phyloP scores from a whole-genome alignment of 352 stramenopile species.

The Phytophthora capsici region DNA sequence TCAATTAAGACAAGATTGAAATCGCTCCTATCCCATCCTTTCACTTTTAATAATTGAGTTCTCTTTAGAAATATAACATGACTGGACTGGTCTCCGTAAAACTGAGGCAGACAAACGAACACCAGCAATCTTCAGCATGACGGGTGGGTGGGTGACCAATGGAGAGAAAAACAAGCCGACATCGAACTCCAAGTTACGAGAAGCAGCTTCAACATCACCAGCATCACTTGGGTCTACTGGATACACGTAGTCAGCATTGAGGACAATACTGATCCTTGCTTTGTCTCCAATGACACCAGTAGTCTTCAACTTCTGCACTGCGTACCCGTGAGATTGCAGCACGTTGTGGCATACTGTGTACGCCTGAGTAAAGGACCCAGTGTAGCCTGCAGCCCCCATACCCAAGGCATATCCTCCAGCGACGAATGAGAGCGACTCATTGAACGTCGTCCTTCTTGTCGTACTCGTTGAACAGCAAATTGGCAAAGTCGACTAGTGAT shows the following conservation, averaged over 20 bases:
- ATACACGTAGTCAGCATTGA: conserved; percentile 80
- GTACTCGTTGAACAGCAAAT: conserved; percentile 90
- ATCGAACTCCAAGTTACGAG: conserved; percentile 89
- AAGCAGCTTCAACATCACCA: conserved; percentile 63
- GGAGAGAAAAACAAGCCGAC: conserved; percentile 93
- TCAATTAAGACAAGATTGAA: too few relatives aligned
- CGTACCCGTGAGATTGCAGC: conserved; percentile 86
- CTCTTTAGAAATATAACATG: too few relatives aligned
- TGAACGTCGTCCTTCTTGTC: conserved; percentile 93
- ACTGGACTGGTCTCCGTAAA: conserved; percentile 77
- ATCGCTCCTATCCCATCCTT: too few relatives aligned
- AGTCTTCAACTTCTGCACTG: conserved; percentile 64
- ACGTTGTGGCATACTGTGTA: conserved; percentile 87
- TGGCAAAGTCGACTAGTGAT: conserved; percentile 86
- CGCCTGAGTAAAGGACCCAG: conserved; percentile 37
- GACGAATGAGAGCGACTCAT: conserved; percentile 89
- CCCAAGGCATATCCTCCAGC: conserved; percentile 64
- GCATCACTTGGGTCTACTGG: conserved; percentile 78
- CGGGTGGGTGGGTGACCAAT: conserved; percentile 87
- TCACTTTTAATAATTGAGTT: too few relatives aligned
- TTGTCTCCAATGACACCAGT: conserved; percentile 35
- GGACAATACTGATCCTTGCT: conserved; percentile 92
- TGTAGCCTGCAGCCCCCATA: conserved; percentile 42
- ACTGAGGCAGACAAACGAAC: conserved; percentile 84
- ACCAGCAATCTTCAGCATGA: conserved; percentile 87